phyloP scores from a whole-genome alignment of 140 eudicot species.

The Erigeron philadelphicus region DNA sequence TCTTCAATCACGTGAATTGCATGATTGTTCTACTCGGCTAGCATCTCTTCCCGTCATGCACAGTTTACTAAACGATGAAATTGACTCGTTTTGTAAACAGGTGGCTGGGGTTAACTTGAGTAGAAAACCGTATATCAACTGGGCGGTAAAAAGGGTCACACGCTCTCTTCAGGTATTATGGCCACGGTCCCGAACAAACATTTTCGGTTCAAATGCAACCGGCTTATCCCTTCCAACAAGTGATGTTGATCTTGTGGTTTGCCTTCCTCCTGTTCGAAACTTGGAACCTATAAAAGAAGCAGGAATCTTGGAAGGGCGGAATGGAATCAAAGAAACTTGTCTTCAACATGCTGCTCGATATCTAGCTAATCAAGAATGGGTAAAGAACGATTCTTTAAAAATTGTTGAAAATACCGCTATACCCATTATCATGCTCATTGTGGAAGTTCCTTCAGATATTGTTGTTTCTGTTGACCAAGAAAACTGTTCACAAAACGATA shows the following conservation, averaged over 20 bases:
- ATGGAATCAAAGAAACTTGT: slow-evolving; percentile 95
- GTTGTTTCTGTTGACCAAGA: slow-evolving; percentile 39
- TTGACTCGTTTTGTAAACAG: slow-evolving; percentile 74
- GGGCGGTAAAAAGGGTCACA: slow-evolving; percentile 95
- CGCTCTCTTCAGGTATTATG: slow-evolving; percentile 93
- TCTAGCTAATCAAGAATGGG: slow-evolving; percentile 97
- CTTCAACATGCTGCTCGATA: slow-evolving; percentile 97
- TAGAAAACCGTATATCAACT: slow-evolving; percentile 71
- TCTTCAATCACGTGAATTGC: slow-evolving; percentile 63
- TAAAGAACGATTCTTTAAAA: slow-evolving; percentile 84
- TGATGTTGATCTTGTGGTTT: slow-evolving; percentile 92
- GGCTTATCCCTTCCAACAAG: slow-evolving; percentile 92
- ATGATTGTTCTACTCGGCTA: slow-evolving; percentile 40
- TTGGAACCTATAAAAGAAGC: slow-evolving; percentile 98
- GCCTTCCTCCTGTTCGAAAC: slow-evolving; percentile 93
- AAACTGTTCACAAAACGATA: slow-evolving; percentile 31
- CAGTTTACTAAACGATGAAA: slow-evolving; percentile 66
- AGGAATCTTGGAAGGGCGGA: slow-evolving; percentile 93
- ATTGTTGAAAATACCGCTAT: slow-evolving; percentile 98
- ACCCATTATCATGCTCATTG: slow-evolving; percentile 94
- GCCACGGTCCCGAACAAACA: slow-evolving; percentile 91
- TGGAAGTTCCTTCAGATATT: slow-evolving; percentile 70
- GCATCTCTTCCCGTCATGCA: slow-evolving; percentile 65
- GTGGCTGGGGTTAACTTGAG: slow-evolving; percentile 70
- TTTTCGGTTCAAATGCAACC: slow-evolving; percentile 90